A percentile compares a stretch with the other conserved stretches of the same genome.
Evolutionary conservation across 108 stramenopile genomes (phyloP).

Genomic region (Mediolabrus comicus): DNA sequence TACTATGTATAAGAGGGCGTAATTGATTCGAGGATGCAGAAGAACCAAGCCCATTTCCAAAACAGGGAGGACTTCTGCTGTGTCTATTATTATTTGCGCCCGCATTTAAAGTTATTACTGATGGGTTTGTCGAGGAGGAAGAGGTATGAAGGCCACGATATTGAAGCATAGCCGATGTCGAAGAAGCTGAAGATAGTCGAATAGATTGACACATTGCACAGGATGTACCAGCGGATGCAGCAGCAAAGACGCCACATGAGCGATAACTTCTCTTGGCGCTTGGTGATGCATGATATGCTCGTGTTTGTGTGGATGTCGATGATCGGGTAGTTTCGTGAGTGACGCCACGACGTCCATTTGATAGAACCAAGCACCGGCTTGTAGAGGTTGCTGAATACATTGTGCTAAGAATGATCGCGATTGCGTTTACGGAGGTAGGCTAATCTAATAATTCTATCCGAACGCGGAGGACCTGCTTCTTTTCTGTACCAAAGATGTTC

Average conservation of each 20-base stretch:
- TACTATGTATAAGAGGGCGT: neutral
- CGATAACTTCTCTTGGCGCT: neutral
- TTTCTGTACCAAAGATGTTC: too few species aligned
- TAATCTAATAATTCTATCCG: too few species aligned
- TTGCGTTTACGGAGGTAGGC: too few species aligned
- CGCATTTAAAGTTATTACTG: neutral
- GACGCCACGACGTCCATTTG: constrained; percentile 11
- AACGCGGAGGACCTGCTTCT: too few species aligned
- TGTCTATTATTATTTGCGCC: neutral
- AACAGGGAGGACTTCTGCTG: constrained; percentile 5
- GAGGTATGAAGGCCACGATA: neutral
- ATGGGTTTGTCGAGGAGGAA: neutral
- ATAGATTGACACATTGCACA: neutral
- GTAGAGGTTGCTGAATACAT: neutral
- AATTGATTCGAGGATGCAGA: neutral
- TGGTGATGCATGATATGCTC: constrained; percentile 10
- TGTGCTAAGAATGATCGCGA: too few species aligned
- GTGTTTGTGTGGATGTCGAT: constrained; percentile 5
- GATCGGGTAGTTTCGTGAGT: constrained; percentile 8
- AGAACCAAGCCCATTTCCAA: constrained; percentile 15
- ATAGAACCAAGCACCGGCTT: constrained; percentile 11
- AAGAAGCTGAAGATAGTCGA: neutral
- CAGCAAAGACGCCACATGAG: constrained; percentile 2
- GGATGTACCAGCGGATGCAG: neutral
- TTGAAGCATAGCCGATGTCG: neutral